Base-by-base conservation (phyloP, 1,139 yeast species). In the Yamadazyma epiphylla region DNA sequence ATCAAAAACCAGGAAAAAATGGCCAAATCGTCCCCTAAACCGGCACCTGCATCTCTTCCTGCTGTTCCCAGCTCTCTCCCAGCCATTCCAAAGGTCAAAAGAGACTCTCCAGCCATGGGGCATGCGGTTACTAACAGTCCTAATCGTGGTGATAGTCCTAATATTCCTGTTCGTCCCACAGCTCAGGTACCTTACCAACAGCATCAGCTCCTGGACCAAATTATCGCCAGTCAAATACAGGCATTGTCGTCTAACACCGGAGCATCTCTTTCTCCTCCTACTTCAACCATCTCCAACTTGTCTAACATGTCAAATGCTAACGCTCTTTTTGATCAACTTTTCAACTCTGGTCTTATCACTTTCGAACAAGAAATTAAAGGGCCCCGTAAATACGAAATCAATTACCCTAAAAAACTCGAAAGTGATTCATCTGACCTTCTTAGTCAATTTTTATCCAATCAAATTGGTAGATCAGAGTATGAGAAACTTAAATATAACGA, bases 321-420 rank as follows among this genome's bases (percentile, higher is more conserved):
- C 21, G 53, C 52, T 22, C 28, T 63, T 14, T 68, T 68, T 37
- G 52, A 57, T 15, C 51, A 53, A 13, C 53, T 68, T 27, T 38
- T 68, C 4, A 49, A 55, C 12, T 55, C 61, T 2, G 73, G 73
- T 2, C 52, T 68, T 30, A 63, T 68, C 6, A 50, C 51, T 14
- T 58, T 56, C 15, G 70, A 66, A 26, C 72, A 65, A 43, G 66
- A 67, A 12, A 60, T 70, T 22, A 60, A 62, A 21, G 71, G 72
- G 1, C 60, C 72, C 5, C 48, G 58, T 36, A 46, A 43, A 4
- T 68, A 67, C 42, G 51, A 51, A 24, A 51, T 67, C 26, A 58
- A 58, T 5, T 56, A 58, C 27, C 74, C 74, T 5, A 58, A 56
- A 29, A 45, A 26, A 7, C 24, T 41, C 3, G 31, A 36, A 14